phyloP scores from a whole-genome alignment of 306 rosid species.

The Macrotyloma uniflorum region DNA sequence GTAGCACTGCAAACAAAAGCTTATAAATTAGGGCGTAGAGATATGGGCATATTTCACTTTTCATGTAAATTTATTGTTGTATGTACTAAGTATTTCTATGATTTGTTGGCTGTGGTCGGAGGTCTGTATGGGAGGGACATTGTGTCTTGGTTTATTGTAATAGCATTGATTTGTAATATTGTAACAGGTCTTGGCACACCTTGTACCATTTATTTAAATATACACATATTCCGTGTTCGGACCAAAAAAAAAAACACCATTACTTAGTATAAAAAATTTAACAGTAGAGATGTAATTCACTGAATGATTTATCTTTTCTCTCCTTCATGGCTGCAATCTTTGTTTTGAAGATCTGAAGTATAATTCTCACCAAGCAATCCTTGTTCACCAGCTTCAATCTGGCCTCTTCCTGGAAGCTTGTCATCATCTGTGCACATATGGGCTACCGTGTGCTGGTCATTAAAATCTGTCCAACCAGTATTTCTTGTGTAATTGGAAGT shows the following conservation, averaged over 20 bases:
- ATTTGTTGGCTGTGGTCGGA: too few relatives aligned
- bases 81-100: too few relatives aligned
- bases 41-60: background rate
- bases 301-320: background rate
- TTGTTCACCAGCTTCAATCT: background rate
- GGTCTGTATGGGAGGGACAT: too few relatives aligned
- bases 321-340: background rate
- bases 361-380: background rate
- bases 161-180: too few relatives aligned
- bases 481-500: background rate
- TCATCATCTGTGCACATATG: background rate
- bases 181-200: too few relatives aligned
- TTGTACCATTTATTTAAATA: too few relatives aligned
- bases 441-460: background rate
- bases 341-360: constrained; percentile 3
- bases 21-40: background rate
- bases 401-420: background rate
- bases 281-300: background rate
- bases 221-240: too few relatives aligned
- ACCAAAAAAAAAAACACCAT: too few relatives aligned
- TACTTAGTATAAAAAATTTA: constrained; percentile 1
- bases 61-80: constrained; percentile 10
- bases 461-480: background rate
- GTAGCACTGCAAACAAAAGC: constrained; percentile 65
- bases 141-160: too few relatives aligned